A percentile compares a stretch with the other conserved stretches of the same genome.
Evolutionary conservation across 106 monocot genomes (phyloP).

Genomic region (Apostasia ramifera): DNA sequence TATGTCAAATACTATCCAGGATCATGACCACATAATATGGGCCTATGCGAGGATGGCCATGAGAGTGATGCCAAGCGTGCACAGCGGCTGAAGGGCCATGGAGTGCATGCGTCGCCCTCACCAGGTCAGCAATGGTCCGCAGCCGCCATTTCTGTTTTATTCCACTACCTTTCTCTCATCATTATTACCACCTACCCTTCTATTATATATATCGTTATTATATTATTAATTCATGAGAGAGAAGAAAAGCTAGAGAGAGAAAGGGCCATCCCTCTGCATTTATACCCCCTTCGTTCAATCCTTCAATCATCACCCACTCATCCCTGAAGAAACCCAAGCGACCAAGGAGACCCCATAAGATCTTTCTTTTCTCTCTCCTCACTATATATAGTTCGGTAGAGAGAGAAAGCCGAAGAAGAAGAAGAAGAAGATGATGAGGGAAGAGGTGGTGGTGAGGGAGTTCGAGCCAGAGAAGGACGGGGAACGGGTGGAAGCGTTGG

Average conservation of each 20-base stretch:
- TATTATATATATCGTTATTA: background rate
- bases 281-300: background rate
- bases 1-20: no score
- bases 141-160: constrained; percentile 5
- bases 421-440: background rate
- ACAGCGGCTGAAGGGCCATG: no score
- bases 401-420: background rate
- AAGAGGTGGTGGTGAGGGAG: constrained; percentile 17
- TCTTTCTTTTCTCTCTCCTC: constrained; percentile 4
- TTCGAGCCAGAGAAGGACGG: constrained; percentile 38
- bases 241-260: background rate
- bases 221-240: background rate
- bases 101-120: no score
- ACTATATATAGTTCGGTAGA: background rate
- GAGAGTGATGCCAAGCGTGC: no score
- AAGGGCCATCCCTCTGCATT: background rate
- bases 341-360: background rate
- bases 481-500: constrained; percentile 35
- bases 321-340: background rate
- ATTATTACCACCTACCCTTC: background rate
- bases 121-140: no score
- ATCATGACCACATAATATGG: no score
- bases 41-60: no score
- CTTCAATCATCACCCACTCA: constrained; percentile 1
- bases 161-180: background rate